A percentile compares a stretch with the other conserved stretches of the same genome.
Conservation (phyloP, 176 grass and related monocot species). For the Secale cereale region DNA sequence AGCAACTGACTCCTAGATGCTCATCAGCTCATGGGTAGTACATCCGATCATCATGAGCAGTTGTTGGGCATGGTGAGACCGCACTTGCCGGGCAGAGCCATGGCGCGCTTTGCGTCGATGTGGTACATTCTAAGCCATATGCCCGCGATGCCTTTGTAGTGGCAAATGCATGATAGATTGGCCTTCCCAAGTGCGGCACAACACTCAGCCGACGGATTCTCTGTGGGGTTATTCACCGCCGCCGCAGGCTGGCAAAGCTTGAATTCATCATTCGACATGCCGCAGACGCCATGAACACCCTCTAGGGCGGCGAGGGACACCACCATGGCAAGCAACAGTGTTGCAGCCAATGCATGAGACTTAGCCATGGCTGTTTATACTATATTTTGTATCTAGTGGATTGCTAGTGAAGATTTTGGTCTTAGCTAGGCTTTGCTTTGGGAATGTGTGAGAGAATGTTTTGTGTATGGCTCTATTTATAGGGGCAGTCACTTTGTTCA, state of each 20-base stretch:
- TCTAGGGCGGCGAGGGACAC: not conserved
- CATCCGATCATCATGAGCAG: not conserved
- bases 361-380: conserved; percentile 8
- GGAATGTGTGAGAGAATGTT: not conserved
- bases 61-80: conserved; percentile 11
- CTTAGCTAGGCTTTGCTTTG: not conserved
- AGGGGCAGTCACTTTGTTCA: not conserved
- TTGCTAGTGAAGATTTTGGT: not conserved
- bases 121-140: conserved; percentile 49
- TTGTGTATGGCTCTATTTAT: conserved; percentile 24
- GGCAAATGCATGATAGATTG: conserved; percentile 55
- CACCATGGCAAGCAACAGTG: not conserved
- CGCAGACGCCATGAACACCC: conserved; percentile 37
- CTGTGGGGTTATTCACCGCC: not conserved
- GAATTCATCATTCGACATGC: conserved; percentile 38
- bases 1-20: not conserved
- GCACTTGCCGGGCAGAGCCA: conserved; percentile 41
- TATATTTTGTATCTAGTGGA: not conserved
- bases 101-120: conserved; percentile 54
- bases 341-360: not conserved
- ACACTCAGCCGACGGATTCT: conserved; percentile 39
- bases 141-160: conserved; percentile 35
- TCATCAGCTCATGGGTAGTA: too few species aligned
- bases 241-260: conserved; percentile 43
- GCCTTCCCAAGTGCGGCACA: conserved; percentile 43